Percentiles rank a stretch among this genome's conserved stretches.
Evolutionary conservation across 2,329 filamentous ascomycete genomes (phyloP).

Genomic region (Pestalotiopsis sp.): DNA sequence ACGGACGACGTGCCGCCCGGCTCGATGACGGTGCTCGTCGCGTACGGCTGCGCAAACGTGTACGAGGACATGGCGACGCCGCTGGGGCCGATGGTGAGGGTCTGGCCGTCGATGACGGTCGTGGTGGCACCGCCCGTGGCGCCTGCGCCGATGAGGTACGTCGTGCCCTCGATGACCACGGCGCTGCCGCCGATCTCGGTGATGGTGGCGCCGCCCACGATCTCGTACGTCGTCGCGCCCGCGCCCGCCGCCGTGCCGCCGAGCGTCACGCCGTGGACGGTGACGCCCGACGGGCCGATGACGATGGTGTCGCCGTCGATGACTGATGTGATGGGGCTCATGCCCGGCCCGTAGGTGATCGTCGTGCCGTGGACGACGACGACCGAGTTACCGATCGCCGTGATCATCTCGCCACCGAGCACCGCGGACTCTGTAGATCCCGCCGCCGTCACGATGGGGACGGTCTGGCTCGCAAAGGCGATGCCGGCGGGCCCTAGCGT

Average conservation of each 20-base stretch:
- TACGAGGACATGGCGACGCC: conserved; percentile 52
- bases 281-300: conserved; percentile 49
- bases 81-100: conserved; percentile 51
- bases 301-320: conserved; percentile 55
- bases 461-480: conserved; percentile 37
- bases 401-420: conserved; percentile 50
- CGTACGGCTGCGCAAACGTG: conserved; percentile 49
- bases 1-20: conserved; percentile 30
- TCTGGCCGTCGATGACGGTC: conserved; percentile 51
- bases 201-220: conserved; percentile 56
- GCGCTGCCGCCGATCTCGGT: conserved; percentile 51
- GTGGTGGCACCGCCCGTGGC: conserved; percentile 39
- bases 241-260: conserved; percentile 42
- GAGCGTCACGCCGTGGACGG: conserved; percentile 42
- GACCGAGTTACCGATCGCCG: conserved; percentile 42
- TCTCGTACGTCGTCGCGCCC: conserved; percentile 43
- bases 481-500: conserved; percentile 34
- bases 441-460: conserved; percentile 37
- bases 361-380: conserved; percentile 46
- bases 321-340: conserved; percentile 36
- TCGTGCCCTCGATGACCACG: conserved; percentile 52
- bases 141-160: conserved; percentile 53
- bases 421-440: conserved; percentile 47
- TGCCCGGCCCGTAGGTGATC: conserved; percentile 46
- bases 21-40: conserved; percentile 44